phyloP scores from a whole-genome alignment of 2,329 filamentous ascomycete species.

The Harringtonia aguacate region DNA sequence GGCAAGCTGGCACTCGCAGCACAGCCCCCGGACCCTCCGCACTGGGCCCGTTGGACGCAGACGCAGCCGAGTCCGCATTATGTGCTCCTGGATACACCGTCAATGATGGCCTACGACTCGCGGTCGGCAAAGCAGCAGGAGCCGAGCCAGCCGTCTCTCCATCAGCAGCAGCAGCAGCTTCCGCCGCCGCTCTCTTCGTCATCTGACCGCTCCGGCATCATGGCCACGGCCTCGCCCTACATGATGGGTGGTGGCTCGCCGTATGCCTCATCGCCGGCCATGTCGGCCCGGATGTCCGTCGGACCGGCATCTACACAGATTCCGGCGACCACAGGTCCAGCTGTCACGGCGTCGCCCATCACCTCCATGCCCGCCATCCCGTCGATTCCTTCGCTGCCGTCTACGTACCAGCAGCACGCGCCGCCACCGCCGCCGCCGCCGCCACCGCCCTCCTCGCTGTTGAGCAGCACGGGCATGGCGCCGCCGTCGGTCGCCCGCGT shows the following conservation, averaged over 20 bases:
- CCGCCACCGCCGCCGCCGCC: background rate
- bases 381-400: background rate
- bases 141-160: slow-evolving; percentile 2
- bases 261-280: background rate
- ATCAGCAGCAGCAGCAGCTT: slow-evolving; percentile 3
- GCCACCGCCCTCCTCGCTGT: no score
- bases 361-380: background rate
- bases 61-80: slow-evolving; percentile 31
- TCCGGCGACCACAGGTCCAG: no score
- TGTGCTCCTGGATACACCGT: slow-evolving; percentile 32
- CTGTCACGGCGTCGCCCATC: no score
- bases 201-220: background rate
- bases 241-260: background rate
- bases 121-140: slow-evolving; percentile 18
- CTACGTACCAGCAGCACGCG: background rate
- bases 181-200: background rate
- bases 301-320: no score
- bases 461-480: no score
- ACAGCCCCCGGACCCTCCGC: slow-evolving; percentile 30
- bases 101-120: slow-evolving; percentile 39
- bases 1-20: slow-evolving; percentile 37
- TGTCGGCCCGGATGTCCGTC: no score
- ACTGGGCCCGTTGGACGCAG: slow-evolving; percentile 47
- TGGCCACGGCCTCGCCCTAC: slow-evolving; percentile 1
- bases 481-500: no score